Percentiles rank a stretch among this genome's conserved stretches.
phyloP scores from a whole-genome alignment of 257 asterid genomes.

The Buddleja alternifolia region DNA sequence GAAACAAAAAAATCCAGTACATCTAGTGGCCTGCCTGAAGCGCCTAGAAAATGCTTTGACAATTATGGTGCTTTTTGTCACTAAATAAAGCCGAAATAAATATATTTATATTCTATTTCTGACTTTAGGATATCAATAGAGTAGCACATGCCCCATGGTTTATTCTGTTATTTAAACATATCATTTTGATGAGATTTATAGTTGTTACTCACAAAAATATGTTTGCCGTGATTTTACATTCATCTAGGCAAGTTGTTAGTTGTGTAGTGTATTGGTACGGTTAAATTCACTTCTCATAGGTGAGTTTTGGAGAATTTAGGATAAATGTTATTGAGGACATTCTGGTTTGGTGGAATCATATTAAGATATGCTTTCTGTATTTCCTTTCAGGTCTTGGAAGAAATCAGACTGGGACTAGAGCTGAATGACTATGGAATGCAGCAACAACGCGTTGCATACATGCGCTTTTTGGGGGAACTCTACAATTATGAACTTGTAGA shows the following conservation, averaged over 20 bases:
- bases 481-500: slow-evolving; percentile 96
- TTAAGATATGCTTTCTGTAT: slow-evolving; percentile 25
- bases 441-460: slow-evolving; percentile 86
- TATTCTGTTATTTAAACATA: too few species aligned
- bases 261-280: neutral
- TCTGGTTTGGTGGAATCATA: slow-evolving; percentile 22
- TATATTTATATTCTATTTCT: neutral
- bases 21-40: neutral
- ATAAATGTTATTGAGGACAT: neutral
- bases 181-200: neutral
- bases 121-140: neutral
- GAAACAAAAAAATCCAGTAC: too few species aligned
- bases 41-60: neutral
- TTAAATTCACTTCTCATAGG: slow-evolving; percentile 6
- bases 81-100: neutral
- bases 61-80: neutral
- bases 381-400: slow-evolving; percentile 85
- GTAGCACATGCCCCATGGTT: neutral
- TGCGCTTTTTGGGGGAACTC: slow-evolving; percentile 95
- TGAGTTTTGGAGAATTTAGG: slow-evolving; percentile 22
- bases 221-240: neutral
- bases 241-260: neutral
- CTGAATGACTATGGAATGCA: slow-evolving; percentile 93
- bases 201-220: neutral
- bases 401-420: slow-evolving; percentile 87